Percentiles rank a stretch among this genome's conserved stretches.
Evolutionary conservation across 306 rosid species (phyloP).

Genomic region (Sicyos edulis): DNA sequence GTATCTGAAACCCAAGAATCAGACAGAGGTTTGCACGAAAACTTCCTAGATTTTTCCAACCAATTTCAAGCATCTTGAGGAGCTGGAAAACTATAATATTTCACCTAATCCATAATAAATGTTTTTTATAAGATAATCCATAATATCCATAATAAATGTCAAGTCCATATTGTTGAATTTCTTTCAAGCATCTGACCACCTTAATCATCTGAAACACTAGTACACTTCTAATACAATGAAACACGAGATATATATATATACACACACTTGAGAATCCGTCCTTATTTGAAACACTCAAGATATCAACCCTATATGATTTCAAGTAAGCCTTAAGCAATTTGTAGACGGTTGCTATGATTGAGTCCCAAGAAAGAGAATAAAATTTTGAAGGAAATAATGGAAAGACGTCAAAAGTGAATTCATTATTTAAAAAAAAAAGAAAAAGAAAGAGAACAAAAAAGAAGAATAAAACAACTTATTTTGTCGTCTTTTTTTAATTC

Average conservation of each 20-base stretch:
- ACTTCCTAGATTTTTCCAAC: slow-evolving; percentile 1
- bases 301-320: background rate
- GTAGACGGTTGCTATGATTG: background rate
- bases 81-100: background rate
- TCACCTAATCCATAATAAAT: background rate
- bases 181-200: background rate
- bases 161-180: background rate
- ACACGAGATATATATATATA: background rate
- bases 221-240: background rate
- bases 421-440: background rate
- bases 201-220: background rate
- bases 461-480: background rate
- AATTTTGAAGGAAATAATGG: background rate
- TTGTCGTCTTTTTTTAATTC: too few relatives aligned
- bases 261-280: background rate
- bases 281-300: background rate
- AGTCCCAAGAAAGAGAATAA: background rate
- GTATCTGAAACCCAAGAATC: background rate
- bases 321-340: background rate
- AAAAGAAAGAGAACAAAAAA: background rate
- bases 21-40: slow-evolving; percentile 1
- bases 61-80: background rate
- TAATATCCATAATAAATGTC: background rate
- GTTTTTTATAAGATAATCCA: too few relatives aligned
- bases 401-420: background rate